Evolutionary conservation across 345 rosid species (phyloP), one percentile per base, ranked within the genome.

Genomic region (Carallia brachiata): DNA sequence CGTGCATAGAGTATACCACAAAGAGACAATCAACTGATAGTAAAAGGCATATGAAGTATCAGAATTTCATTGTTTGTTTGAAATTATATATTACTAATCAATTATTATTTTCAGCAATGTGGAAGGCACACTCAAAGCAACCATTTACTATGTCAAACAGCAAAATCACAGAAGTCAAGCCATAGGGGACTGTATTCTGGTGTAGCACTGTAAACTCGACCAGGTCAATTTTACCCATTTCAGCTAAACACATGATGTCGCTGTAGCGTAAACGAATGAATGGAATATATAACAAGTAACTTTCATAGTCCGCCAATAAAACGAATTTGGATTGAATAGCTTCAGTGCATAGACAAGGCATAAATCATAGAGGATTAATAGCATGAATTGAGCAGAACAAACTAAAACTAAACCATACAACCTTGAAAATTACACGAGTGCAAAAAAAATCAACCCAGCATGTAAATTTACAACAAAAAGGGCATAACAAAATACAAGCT

Each of bases 291-390:
- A 55, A 71, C 0, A 13, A 31, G 3, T 50, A 15, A 13, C 44
- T 56, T 69, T 13, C 6, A 16, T 55, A 57, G 1, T 28, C 36
- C 62, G 36, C 13, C 4, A 6, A 44, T 54, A 73, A 56, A 44
- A 68, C 9, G 61, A 58, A 68, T 40, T 36, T 23, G 55, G 61
- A 36, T 65, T 67, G 55, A 37, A n/a, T 62, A n/a, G 39, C 69
- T 74, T 63, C 70, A 69, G 71, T 19, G 32, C 44, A 57, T 32
- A 12, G 50, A 63, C 3, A 9, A 18, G 23, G 47, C 36, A 65
- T 7, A 28, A 60, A 73, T n/a, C 63, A 37, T 37, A 32, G 40
- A 23, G 30, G 15, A 47, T 39, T 55, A 71, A 31, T 15, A 48
- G 40, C 54, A 64, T 63, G 37, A 68, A 61, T 18, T 6, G 32